Conservation (phyloP, 78 protist genomes). For the Dictyostelium capitatum region DNA sequence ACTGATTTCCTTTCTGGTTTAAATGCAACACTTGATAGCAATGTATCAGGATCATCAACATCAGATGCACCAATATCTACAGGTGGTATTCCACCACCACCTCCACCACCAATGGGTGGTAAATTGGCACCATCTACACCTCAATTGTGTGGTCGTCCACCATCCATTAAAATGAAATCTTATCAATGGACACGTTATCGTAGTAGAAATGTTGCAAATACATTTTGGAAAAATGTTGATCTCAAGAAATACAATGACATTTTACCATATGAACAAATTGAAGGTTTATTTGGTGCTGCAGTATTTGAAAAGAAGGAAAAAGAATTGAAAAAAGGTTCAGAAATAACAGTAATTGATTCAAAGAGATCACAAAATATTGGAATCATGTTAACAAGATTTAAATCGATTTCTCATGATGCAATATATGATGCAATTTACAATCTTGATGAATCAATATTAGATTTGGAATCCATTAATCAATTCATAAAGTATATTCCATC, state of each 20-base stretch:
- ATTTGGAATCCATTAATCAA: conserved; percentile 71
- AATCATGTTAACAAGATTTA: conserved; percentile 46
- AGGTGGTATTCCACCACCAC: conserved; percentile 47
- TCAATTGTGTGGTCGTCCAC: conserved; percentile 49
- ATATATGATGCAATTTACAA: conserved; percentile 59
- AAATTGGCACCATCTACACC: conserved; percentile 71
- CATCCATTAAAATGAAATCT: conserved; percentile 29
- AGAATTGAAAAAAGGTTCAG: conserved; percentile 58
- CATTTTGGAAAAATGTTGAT: conserved; percentile 71
- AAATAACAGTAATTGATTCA: conserved; percentile 74
- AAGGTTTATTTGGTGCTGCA: conserved; percentile 68
- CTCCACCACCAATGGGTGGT: conserved; percentile 76
- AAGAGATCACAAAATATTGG: conserved; percentile 87
- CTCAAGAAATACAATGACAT: conserved; percentile 13
- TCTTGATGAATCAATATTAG: conserved; percentile 55
- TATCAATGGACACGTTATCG: conserved; percentile 72
- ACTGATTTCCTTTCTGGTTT: conserved; percentile 39
- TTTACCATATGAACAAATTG: conserved; percentile 65
- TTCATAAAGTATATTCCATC: conserved; percentile 60
- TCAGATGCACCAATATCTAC: not conserved
- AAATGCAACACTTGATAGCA: not conserved
- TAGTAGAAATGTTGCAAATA: conserved; percentile 52
- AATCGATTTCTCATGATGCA: not conserved
- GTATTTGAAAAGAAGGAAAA: conserved; percentile 75
- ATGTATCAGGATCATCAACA: too few species aligned